Percentiles rank a stretch among this genome's conserved stretches.
Conservation (phyloP, 2,329 filamentous ascomycete species). For the Fusarium fracticaudum region DNA sequence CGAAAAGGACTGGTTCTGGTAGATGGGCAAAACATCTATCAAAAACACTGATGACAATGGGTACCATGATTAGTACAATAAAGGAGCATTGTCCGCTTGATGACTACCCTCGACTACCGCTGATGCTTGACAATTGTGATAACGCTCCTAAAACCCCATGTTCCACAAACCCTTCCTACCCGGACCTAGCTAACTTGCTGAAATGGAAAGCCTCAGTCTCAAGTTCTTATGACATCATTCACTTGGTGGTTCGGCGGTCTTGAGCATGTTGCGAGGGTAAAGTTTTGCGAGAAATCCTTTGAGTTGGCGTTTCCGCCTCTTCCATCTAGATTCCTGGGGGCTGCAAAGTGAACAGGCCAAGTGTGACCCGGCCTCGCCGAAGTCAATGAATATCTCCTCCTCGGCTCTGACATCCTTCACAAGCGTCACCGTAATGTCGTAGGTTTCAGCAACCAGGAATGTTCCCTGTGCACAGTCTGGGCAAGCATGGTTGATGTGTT, state of each 20-base stretch:
- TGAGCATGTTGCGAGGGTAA: background rate
- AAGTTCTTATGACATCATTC: background rate
- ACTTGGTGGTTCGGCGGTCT: background rate
- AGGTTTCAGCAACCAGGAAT: constrained; percentile 7
- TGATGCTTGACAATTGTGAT: constrained; percentile 16
- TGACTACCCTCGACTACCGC: constrained; percentile 39
- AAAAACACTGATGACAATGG: constrained; percentile 57
- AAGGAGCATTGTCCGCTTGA: constrained; percentile 52
- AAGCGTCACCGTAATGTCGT: constrained; percentile 33
- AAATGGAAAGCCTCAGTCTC: background rate
- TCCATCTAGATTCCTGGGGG: background rate
- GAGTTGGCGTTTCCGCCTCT: background rate
- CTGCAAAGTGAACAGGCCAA: constrained; percentile 43
- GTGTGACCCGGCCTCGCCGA: constrained; percentile 41
- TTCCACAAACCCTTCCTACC: background rate
- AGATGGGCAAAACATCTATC: constrained; percentile 56
- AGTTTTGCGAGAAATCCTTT: background rate
- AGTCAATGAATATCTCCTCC: constrained; percentile 52
- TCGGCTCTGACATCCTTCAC: constrained; percentile 32
- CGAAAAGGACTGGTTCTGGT: constrained; percentile 67
- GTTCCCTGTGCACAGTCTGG: constrained; percentile 41
- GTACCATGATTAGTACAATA: constrained; percentile 57
- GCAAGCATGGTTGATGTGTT: constrained; percentile 50
- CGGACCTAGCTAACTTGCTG: background rate
- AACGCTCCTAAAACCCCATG: background rate